phyloP scores from a whole-genome alignment of 192 early-diverging fungal species.

The Backusella westeae region DNA sequence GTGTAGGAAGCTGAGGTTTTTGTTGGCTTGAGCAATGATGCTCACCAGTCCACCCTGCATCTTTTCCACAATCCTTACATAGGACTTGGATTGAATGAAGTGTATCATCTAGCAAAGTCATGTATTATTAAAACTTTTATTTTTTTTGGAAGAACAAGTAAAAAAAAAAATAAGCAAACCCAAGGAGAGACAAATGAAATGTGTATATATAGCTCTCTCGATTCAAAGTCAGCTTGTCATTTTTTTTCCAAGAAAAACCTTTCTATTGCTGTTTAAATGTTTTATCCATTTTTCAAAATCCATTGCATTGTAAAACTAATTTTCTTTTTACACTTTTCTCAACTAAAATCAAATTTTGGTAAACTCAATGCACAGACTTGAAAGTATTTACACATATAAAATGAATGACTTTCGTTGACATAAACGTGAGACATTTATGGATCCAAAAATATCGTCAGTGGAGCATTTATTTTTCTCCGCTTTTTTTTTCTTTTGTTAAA shows the following conservation, averaged over 20 bases:
- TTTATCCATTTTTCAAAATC: background rate
- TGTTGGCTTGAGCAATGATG: background rate
- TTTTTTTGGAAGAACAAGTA: background rate
- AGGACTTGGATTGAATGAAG: constrained; percentile 28
- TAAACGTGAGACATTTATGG: background rate
- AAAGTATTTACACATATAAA: background rate
- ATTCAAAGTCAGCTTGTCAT: constrained; percentile 1
- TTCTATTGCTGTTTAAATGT: background rate
- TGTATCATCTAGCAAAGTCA: background rate
- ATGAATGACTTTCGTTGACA: background rate
- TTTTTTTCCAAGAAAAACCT: background rate
- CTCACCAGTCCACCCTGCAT: constrained; percentile 39
- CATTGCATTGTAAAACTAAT: background rate
- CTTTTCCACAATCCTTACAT: constrained; percentile 58
- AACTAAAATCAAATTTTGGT: background rate
- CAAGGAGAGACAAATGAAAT: background rate
- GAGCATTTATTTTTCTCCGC: background rate
- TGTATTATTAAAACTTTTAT: background rate
- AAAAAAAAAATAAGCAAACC: background rate
- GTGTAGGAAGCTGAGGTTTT: background rate
- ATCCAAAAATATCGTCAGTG: background rate
- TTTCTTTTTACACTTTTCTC: background rate
- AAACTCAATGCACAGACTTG: background rate
- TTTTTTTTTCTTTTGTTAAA: background rate
- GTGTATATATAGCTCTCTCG: background rate